These are phyloP conservation scores for Penicillium concentricum DNA, from an alignment of 2,329 filamentous ascomycete species.

Conservation along the genomic window DNA sequence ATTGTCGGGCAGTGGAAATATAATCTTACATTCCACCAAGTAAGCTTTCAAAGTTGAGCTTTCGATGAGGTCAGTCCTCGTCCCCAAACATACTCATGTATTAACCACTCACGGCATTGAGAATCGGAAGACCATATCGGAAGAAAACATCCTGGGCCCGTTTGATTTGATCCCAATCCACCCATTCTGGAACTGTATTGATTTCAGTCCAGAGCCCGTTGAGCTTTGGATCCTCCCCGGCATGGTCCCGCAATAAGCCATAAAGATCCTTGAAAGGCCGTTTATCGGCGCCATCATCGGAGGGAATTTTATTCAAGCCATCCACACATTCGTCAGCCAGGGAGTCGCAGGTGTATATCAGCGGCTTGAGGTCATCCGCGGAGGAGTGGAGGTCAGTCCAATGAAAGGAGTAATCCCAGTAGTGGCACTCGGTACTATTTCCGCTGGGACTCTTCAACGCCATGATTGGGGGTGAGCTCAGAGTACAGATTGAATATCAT, in stretches of 20 bases:
- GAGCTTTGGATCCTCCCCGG: constrained; percentile 56
- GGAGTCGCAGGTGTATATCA: constrained; percentile 67
- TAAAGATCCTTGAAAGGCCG: constrained; percentile 59
- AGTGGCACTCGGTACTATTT: constrained; percentile 24
- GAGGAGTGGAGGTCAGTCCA: constrained; percentile 66
- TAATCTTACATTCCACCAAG: constrained; percentile 28
- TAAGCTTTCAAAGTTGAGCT: constrained; percentile 35
- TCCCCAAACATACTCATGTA: constrained; percentile 9
- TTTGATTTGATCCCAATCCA: constrained; percentile 73
- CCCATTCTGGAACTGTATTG: constrained; percentile 69
- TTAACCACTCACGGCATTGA: constrained; percentile 51
- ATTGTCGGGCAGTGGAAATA: too few species aligned
- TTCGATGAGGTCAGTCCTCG: constrained; percentile 1
- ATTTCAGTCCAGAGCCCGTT: constrained; percentile 64
- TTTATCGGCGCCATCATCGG: constrained; percentile 6
- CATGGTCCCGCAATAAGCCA: constrained; percentile 59
- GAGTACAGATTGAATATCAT: neutral
- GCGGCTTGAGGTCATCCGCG: constrained; percentile 56
- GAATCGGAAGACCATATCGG: constrained; percentile 66
- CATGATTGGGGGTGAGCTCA: constrained; percentile 6
- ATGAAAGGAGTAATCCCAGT: constrained; percentile 68
- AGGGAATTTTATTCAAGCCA: constrained; percentile 60
- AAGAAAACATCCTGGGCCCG: constrained; percentile 77
- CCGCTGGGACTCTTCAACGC: constrained; percentile 11
- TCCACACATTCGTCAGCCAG: constrained; percentile 66